Conservation (phyloP, 306 rosid species). For the Morella rubra region DNA sequence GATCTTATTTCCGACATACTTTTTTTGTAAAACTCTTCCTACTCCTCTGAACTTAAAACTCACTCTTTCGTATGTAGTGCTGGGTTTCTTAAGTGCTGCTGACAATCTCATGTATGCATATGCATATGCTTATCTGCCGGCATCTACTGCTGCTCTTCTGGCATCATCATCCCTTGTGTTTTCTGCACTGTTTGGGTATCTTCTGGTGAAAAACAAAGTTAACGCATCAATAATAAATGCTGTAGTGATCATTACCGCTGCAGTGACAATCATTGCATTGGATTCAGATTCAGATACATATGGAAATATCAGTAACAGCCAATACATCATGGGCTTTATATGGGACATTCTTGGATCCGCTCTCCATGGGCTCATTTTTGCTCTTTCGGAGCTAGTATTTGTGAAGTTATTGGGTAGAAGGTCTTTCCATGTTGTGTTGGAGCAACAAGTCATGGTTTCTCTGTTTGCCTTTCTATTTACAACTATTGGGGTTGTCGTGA, state of each 20-base stretch:
- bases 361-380: constrained; percentile 90
- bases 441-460: constrained; percentile 89
- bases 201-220: constrained; percentile 66
- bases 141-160: constrained; percentile 83
- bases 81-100: constrained; percentile 82
- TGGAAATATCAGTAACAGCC: constrained; percentile 37
- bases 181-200: constrained; percentile 75
- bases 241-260: constrained; percentile 66
- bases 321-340: constrained; percentile 73
- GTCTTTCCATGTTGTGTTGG: constrained; percentile 86
- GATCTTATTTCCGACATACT: constrained; percentile 63
- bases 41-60: constrained; percentile 59
- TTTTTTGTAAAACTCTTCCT: constrained; percentile 46
- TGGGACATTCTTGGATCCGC: constrained; percentile 94
- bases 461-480: constrained; percentile 70
- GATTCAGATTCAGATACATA: constrained; percentile 84
- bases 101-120: constrained; percentile 95
- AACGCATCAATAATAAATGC: constrained; percentile 72
- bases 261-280: constrained; percentile 71
- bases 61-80: constrained; percentile 45
- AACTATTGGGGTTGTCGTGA: constrained; percentile 55
- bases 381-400: constrained; percentile 80
- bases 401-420: constrained; percentile 60
- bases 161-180: constrained; percentile 85
- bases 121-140: constrained; percentile 95